phyloP scores from a whole-genome alignment of 2,329 filamentous ascomycete genomes.

The Pyricularia sp. region DNA sequence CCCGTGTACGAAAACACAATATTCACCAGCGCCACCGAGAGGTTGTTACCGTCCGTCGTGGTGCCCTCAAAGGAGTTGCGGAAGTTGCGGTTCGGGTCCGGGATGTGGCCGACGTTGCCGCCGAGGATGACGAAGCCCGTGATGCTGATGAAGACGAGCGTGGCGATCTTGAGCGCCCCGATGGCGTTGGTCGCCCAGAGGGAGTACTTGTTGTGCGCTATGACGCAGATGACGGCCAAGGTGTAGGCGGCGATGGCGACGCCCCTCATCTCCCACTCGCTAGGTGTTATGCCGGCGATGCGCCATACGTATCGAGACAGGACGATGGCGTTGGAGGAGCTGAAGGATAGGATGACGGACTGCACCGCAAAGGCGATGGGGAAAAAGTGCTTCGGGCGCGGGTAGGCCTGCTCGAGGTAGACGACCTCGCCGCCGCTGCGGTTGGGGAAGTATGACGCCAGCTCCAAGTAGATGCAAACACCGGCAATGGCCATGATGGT shows the following conservation, averaged over 20 bases:
- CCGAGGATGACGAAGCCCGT: conserved; percentile 47
- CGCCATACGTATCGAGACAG: conserved; percentile 50
- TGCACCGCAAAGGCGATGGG: conserved; percentile 52
- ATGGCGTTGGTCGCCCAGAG: conserved; percentile 39
- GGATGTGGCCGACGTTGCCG: conserved; percentile 33
- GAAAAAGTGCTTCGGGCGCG: conserved; percentile 49
- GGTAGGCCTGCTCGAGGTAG: conserved; percentile 55
- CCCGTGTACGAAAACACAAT: conserved; percentile 46
- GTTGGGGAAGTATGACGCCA: conserved; percentile 51
- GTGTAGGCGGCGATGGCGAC: conserved; percentile 53
- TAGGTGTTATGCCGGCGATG: conserved; percentile 34
- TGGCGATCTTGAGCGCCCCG: conserved; percentile 43
- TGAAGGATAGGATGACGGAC: conserved; percentile 50
- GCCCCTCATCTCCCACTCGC: conserved; percentile 53
- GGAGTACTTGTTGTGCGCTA: conserved; percentile 39
- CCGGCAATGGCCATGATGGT: conserved; percentile 42
- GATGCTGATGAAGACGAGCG: conserved; percentile 42
- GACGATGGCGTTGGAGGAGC: conserved; percentile 52
- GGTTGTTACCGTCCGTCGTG: conserved; percentile 24
- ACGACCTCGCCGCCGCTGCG: conserved; percentile 54
- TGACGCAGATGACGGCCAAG: conserved; percentile 35
- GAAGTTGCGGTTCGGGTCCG: conserved; percentile 41
- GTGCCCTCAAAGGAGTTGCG: conserved; percentile 38
- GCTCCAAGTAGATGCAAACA: conserved; percentile 49
- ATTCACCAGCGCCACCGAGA: conserved; percentile 47